Base-by-base conservation (phyloP, 306 rosid genomes). In the Vigna unguiculata region DNA sequence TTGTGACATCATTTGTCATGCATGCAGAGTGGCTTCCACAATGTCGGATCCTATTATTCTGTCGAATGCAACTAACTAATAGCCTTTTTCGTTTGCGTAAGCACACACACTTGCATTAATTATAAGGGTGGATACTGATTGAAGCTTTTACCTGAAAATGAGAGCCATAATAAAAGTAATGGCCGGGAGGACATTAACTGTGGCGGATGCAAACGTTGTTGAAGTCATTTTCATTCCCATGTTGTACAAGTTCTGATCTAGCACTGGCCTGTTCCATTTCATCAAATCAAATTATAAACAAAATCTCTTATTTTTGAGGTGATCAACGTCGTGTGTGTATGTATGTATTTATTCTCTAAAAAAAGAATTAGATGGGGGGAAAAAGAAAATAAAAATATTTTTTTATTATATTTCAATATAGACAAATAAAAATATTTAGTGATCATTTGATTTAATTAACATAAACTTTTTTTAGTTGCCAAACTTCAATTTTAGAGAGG, bases 151-250 rank as follows among this genome's bases (percentile, higher is more conserved):
- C 99, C 99, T 86, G 97, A 96, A 96, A 76, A 78, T 76, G 85
- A 92, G 85, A 52, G 99, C 99, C 98, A 96, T 83, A 15, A 91
- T 21, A 80, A 96, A 96, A 69, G 99, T 96, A 6, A 96, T 82
- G 66, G 99, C 99, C 2, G 99, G 99, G 47, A 96, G 93, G 66
- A 93, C 83, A 55, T 96, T 96, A 64, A 91, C 76, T 2, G 77
- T 78, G 55, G 97, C 97, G 5, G 99, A 87, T 46, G 97, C 88
- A 84, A 90, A 96, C 48, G 99, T 96, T 81, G 99, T 96, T 25
- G 99, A 88, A 60, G 99, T 93, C 85, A 70, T 51, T 82, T 92
- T 87, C 96, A 96, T 88, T 7, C 99, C 99, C 94, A 96, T 58
- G 82, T 88, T 88, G 85, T 93, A 96, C 46, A 91, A 67, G 73